These are phyloP conservation scores for Secale cereale DNA, from an alignment of 176 grass and related monocot genomes.

Conservation along the genomic window DNA sequence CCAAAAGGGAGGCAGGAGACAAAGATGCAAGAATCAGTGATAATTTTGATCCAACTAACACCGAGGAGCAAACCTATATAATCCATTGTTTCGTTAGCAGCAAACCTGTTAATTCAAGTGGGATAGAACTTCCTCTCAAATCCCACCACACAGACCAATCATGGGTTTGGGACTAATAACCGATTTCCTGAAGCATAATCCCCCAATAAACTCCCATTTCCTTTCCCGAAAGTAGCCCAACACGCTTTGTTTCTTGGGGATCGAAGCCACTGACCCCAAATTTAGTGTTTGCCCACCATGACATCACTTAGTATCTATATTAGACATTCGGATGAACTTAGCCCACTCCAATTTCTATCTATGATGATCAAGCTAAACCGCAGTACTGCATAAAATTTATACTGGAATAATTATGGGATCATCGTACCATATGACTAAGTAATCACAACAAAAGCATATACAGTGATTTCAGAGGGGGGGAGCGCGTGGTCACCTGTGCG, in stretches of 20 bases:
- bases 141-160: neutral
- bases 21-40: neutral
- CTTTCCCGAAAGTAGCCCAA: neutral
- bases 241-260: neutral
- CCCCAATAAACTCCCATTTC: neutral
- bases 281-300: neutral
- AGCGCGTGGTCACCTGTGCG: conserved; percentile 48
- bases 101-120: neutral
- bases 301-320: neutral
- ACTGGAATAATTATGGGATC: neutral
- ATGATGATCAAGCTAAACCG: neutral
- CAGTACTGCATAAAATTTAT: neutral
- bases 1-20: neutral
- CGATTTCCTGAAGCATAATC: neutral
- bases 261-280: neutral
- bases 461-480: neutral
- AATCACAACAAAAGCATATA: neutral
- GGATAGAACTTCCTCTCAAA: neutral
- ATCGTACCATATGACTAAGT: neutral
- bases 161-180: neutral
- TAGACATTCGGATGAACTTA: neutral
- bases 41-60: neutral
- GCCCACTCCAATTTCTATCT: conserved; percentile 10
- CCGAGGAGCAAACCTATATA: neutral
- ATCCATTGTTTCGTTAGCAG: neutral